Evolutionary conservation across 169 alveolate genomes (phyloP), one percentile per base, ranked within the genome.

Genomic region (Plasmodium falciparum): DNA sequence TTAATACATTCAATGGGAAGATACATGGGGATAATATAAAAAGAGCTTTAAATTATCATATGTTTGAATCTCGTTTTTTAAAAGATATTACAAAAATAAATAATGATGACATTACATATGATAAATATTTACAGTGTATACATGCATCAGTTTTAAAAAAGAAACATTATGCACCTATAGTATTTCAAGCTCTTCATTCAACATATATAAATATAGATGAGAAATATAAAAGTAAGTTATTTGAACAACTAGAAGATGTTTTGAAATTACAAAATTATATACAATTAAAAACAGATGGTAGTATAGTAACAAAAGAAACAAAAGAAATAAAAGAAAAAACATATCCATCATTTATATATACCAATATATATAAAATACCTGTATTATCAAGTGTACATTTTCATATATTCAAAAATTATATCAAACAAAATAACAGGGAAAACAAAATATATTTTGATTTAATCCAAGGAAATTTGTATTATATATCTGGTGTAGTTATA

Each of bases 311-410:
- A 54, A 9, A 58, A 15, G 74, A 65, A 59, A 17, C 58, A 29
- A 47, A 43, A 49, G 50, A 76, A 43, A 39, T 24, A 47, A 29
- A 65, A 15, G 17, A 78, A 20, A 49, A 29, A 6, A 17, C 56
- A 20, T 80, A 80, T 74, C 90, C 90, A 43, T 54, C 90, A 26
- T 80, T 80, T 69, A 80, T 80, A 59, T 80, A 80, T 49, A 80
- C 90, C 11, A 80, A 80, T 50, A 29, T 80, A 26, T 80, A 63
- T 69, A 80, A 80, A 50, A 66, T 80, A 47, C 90, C 90, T 20
- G 80, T 80, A 9, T 67, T 80, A 43, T 80, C 90, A 24, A 69
- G 29, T 3, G 70, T 69, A 45, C 90, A 80, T 71, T 20, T 80
- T 26, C 26, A 56, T 17, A 13, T 80, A 17, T 52, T 80, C 50